Evolutionary conservation across 345 rosid species (phyloP).

Genomic region (Kernera saxatilis): DNA sequence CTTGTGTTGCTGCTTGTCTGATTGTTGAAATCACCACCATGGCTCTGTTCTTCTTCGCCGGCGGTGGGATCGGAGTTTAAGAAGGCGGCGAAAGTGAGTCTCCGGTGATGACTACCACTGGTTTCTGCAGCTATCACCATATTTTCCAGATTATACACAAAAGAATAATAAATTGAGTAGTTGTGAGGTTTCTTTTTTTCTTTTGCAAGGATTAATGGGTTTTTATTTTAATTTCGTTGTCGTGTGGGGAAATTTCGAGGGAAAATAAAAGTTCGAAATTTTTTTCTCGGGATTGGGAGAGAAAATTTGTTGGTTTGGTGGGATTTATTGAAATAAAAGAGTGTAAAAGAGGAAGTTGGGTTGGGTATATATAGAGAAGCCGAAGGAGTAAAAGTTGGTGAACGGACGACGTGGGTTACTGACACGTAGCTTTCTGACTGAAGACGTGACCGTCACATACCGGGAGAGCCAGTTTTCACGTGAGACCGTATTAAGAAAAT

Average conservation of each 20-base stretch:
- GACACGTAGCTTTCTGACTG: slow-evolving; percentile 18
- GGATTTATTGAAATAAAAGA: slow-evolving; percentile 17
- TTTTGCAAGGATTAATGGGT: not conserved
- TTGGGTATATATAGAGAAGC: slow-evolving; percentile 16
- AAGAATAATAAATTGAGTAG: not conserved
- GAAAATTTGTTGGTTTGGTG: not conserved
- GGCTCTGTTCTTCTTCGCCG: slow-evolving; percentile 24
- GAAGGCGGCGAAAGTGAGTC: slow-evolving; percentile 55
- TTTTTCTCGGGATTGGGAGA: not conserved
- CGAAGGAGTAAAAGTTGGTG: slow-evolving; percentile 13
- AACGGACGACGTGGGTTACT: slow-evolving; percentile 28
- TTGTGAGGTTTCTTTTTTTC: not conserved
- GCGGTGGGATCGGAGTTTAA: slow-evolving; percentile 42
- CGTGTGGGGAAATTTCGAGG: not conserved
- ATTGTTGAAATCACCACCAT: not conserved
- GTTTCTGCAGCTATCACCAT: slow-evolving; percentile 24
- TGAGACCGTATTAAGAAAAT: not conserved
- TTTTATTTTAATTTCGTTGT: slow-evolving; percentile 4
- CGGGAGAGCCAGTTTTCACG: slow-evolving; percentile 16
- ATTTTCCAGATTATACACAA: not conserved
- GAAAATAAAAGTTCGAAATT: not conserved
- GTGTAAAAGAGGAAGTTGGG: not conserved
- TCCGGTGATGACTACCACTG: slow-evolving; percentile 24
- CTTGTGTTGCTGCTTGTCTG: slow-evolving; percentile 25
- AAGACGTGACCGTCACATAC: slow-evolving; percentile 26